Evolutionary conservation across 345 rosid species (phyloP).

Genomic region (Dipteronia sinensis): DNA sequence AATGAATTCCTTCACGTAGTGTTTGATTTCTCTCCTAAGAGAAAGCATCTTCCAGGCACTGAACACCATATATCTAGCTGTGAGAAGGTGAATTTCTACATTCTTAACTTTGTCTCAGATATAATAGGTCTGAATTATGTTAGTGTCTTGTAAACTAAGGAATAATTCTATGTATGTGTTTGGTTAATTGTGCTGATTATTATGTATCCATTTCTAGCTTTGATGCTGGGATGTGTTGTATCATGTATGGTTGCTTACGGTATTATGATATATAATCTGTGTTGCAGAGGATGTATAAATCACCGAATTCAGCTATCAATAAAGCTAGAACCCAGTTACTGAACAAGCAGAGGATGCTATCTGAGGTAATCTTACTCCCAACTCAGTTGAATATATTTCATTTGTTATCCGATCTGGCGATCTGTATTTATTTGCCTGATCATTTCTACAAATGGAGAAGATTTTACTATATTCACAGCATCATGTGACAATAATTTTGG

Average conservation of each 20-base stretch:
- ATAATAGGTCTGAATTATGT: not conserved
- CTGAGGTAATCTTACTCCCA: conserved; percentile 47
- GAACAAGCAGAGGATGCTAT: conserved; percentile 82
- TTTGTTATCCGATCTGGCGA: not conserved
- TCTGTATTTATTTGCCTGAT: not conserved
- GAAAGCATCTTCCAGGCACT: conserved; percentile 37
- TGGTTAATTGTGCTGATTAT: not conserved
- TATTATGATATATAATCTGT: conserved; percentile 12
- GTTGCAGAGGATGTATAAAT: conserved; percentile 68
- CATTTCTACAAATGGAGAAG: not conserved
- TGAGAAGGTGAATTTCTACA: conserved; percentile 59
- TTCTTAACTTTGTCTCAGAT: not conserved
- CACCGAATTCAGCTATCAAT: conserved; percentile 75
- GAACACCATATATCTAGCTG: conserved; percentile 44
- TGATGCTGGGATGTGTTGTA: not conserved
- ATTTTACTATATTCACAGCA: not conserved
- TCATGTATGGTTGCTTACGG: not conserved
- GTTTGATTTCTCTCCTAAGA: conserved; percentile 73
- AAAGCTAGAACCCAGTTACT: conserved; percentile 88
- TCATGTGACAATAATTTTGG: not conserved
- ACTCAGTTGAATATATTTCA: not conserved
- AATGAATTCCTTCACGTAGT: conserved; percentile 85
- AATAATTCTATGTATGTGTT: not conserved
- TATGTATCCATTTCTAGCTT: not conserved
- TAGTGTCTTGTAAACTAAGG: not conserved